Evolutionary conservation across 768 basidiomycete genomes (phyloP).

Genomic region (Tephrocybe sp.): DNA sequence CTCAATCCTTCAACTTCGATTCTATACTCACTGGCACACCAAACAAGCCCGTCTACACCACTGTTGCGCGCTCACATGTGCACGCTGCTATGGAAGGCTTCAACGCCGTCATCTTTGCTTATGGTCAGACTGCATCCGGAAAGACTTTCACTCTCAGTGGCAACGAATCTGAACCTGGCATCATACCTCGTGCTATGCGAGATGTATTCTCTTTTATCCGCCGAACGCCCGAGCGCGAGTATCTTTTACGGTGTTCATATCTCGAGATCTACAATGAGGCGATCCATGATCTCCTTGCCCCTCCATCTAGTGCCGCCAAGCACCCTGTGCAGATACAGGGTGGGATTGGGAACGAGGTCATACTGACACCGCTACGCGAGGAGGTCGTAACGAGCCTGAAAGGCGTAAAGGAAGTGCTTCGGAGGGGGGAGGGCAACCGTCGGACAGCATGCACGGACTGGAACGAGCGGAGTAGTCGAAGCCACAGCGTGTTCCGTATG

Average conservation of each 20-base stretch:
- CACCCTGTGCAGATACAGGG: conserved; percentile 78
- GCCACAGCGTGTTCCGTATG: conserved; percentile 91
- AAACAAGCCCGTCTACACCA: conserved; percentile 77
- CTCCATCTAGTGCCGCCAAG: conserved; percentile 49
- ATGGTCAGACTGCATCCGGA: conserved; percentile 84
- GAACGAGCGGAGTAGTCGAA: conserved; percentile 94
- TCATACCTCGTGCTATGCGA: conserved; percentile 90
- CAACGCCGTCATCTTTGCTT: conserved; percentile 95
- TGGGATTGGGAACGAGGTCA: conserved; percentile 51
- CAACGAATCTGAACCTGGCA: conserved; percentile 82
- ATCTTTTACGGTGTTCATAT: conserved; percentile 93
- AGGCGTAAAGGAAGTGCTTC: conserved; percentile 81
- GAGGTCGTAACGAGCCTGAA: conserved; percentile 93
- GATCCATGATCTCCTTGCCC: conserved; percentile 83
- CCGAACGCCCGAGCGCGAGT: conserved; percentile 77
- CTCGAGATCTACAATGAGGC: conserved; percentile 97
- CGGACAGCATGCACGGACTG: conserved; percentile 97
- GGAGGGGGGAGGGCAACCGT: conserved; percentile 82
- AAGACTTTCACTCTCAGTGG: conserved; percentile 65
- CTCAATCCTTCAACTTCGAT: conserved; percentile 62
- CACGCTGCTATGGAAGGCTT: conserved; percentile 95
- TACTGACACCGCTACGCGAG: conserved; percentile 79
- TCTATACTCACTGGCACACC: conserved; percentile 76
- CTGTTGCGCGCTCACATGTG: conserved; percentile 77
- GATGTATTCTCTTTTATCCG: conserved; percentile 89